These are phyloP conservation scores for Aspergillus incahuasiensis DNA, from an alignment of 495 filamentous ascomycete species.

Conservation along the genomic window DNA sequence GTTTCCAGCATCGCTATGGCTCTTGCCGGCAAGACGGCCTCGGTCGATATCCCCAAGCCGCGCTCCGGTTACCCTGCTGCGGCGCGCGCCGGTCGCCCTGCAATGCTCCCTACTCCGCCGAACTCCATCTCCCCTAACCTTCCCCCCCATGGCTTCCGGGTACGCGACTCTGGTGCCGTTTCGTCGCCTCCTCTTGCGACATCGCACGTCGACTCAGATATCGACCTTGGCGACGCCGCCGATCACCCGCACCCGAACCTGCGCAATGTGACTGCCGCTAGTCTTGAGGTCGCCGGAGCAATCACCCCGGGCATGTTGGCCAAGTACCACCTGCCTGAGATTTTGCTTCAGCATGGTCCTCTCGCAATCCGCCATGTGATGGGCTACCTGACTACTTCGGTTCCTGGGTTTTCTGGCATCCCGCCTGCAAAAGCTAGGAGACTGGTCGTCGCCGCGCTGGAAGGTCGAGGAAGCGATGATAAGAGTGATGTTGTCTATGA, in stretches of 20 bases:
- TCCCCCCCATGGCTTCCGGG: conserved; percentile 70
- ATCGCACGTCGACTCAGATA: conserved; percentile 78
- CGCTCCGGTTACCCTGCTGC: conserved; percentile 59
- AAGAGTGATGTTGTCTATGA: conserved; percentile 81
- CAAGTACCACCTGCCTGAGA: conserved; percentile 86
- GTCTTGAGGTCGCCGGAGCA: conserved; percentile 65
- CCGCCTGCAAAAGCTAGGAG: conserved; percentile 88
- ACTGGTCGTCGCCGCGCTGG: conserved; percentile 78
- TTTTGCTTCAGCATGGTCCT: conserved; percentile 83
- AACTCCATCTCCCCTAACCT: conserved; percentile 93
- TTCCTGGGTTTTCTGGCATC: conserved; percentile 89
- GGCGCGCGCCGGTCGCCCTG: conserved; percentile 51
- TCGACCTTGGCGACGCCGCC: conserved; percentile 72
- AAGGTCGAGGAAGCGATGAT: conserved; percentile 62
- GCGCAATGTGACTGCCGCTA: conserved; percentile 32
- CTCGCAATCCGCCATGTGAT: conserved; percentile 93
- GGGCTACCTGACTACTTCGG: conserved; percentile 84
- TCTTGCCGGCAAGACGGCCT: conserved; percentile 58
- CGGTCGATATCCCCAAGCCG: conserved; percentile 68
- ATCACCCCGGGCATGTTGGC: conserved; percentile 86
- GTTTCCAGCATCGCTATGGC: conserved; percentile 59
- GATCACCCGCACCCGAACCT: conserved; percentile 46
- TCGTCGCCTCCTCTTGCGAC: conserved; percentile 48
- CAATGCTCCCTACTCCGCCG: conserved; percentile 80
- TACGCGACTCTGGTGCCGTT: conserved; percentile 35